phyloP scores from a whole-genome alignment of 2,329 filamentous ascomycete species.

The Fonsecaea nubica region DNA sequence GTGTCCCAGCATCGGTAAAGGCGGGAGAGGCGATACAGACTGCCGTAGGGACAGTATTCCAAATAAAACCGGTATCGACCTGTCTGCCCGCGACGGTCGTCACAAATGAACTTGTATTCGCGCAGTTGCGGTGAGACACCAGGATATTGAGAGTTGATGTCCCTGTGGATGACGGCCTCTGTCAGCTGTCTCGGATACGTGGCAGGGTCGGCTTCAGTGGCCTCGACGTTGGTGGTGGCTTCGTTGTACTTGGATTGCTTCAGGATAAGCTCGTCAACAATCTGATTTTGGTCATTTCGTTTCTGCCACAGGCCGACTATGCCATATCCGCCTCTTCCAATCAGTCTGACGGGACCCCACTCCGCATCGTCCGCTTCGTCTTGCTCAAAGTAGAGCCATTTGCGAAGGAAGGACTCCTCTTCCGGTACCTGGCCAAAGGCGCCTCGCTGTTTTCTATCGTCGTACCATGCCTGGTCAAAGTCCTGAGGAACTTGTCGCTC shows the following conservation, averaged over 20 bases:
- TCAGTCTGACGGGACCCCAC: slow-evolving; percentile 33
- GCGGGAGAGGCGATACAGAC: slow-evolving; percentile 21
- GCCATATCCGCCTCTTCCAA: slow-evolving; percentile 32
- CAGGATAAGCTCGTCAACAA: slow-evolving; percentile 31
- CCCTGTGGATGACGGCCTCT: slow-evolving; percentile 29
- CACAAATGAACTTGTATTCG: slow-evolving; percentile 29
- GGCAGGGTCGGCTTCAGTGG: background rate
- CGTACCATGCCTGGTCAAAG: slow-evolving; percentile 18
- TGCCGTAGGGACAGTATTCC: slow-evolving; percentile 32
- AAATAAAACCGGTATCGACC: slow-evolving; percentile 33
- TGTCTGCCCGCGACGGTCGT: background rate
- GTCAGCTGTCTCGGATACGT: slow-evolving; percentile 14
- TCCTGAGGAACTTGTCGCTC: slow-evolving; percentile 15
- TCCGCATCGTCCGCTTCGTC: slow-evolving; percentile 11
- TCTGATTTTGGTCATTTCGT: slow-evolving; percentile 21
- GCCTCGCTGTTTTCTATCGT: slow-evolving; percentile 16
- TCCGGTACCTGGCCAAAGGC: slow-evolving; percentile 15
- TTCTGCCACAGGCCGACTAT: slow-evolving; percentile 34
- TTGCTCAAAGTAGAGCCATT: slow-evolving; percentile 14
- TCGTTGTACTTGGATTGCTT: slow-evolving; percentile 21
- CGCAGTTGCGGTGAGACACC: slow-evolving; percentile 29
- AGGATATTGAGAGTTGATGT: slow-evolving; percentile 23
- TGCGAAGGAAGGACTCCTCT: slow-evolving; percentile 12
- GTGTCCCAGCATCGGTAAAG: slow-evolving; percentile 34
- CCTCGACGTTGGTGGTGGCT: background rate